Evolutionary conservation across 352 stramenopile species (phyloP).

Genomic region (Bremia lactucae): DNA sequence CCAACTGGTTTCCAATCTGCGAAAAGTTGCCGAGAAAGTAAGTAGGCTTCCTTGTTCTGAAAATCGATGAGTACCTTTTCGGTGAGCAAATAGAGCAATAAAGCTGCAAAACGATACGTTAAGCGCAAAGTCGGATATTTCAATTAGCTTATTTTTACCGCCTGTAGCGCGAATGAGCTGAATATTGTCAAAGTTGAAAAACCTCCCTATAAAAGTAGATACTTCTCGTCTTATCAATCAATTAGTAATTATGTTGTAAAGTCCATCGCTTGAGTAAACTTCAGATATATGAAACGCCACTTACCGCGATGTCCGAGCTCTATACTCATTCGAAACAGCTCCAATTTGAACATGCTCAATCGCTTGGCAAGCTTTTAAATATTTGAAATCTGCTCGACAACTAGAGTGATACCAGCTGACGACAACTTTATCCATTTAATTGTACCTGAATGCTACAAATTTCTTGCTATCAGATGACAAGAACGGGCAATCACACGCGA

Average conservation of each 20-base stretch:
- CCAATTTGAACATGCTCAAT: constrained; percentile 63
- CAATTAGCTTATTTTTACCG: constrained; percentile 23
- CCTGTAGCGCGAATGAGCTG: constrained; percentile 67
- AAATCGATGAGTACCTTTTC: constrained; percentile 42
- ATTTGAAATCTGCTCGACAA: constrained; percentile 56
- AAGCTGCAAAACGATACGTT: constrained; percentile 23
- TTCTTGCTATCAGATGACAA: no score
- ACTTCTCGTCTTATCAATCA: constrained; percentile 31
- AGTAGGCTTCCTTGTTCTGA: neutral
- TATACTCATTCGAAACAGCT: constrained; percentile 18
- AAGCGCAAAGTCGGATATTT: neutral
- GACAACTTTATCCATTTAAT: no score
- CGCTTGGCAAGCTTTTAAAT: constrained; percentile 52
- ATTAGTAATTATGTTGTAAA: no score
- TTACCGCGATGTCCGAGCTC: constrained; percentile 14
- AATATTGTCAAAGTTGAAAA: constrained; percentile 71
- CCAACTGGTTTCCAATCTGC: constrained; percentile 78
- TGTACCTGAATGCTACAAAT: constrained; percentile 40
- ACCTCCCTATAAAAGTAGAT: constrained; percentile 56
- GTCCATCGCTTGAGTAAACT: neutral
- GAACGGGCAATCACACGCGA: no score
- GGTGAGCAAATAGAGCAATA: constrained; percentile 49
- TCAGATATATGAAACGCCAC: neutral
- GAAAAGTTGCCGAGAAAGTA: neutral
- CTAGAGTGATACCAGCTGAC: no score